phyloP scores from a whole-genome alignment of 495 filamentous ascomycete genomes.

The Gamarada debralockiae region DNA sequence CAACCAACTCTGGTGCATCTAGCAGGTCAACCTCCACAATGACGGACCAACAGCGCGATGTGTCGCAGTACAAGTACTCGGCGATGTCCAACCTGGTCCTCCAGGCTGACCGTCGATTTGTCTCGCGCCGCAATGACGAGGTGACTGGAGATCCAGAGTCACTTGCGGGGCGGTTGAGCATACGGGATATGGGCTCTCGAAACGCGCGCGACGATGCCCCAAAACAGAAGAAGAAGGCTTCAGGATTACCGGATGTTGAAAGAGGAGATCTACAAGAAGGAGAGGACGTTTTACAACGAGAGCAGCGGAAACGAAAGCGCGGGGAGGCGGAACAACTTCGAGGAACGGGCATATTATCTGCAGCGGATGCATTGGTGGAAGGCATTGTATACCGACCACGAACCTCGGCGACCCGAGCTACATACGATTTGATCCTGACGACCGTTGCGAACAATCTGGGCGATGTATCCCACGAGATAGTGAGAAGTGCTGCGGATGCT shows the following conservation, averaged over 20 bases:
- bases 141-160: constrained; percentile 97
- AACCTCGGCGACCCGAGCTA: constrained; percentile 87
- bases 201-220: constrained; percentile 76
- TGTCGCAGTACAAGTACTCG: constrained; percentile 99
- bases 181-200: constrained; percentile 89
- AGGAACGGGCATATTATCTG: constrained; percentile 78
- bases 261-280: constrained; percentile 80
- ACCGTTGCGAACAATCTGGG: constrained; percentile 85
- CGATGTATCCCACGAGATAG: constrained; percentile 88
- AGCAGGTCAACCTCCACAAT: constrained; percentile 44
- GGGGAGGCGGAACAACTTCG: constrained; percentile 66
- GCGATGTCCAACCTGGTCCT: constrained; percentile 99
- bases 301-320: constrained; percentile 83
- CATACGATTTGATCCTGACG: constrained; percentile 93
- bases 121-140: constrained; percentile 88
- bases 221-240: constrained; percentile 68
- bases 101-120: constrained; percentile 96
- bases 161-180: constrained; percentile 86
- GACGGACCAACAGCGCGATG: constrained; percentile 83
- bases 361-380: constrained; percentile 82
- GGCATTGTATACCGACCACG: constrained; percentile 80
- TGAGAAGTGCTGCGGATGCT: constrained; percentile 93
- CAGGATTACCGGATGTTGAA: constrained; percentile 62
- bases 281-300: constrained; percentile 78
- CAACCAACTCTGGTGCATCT: background rate